Conservation (phyloP, 2,329 filamentous ascomycete genomes). For the Fusarium dlaminii region DNA sequence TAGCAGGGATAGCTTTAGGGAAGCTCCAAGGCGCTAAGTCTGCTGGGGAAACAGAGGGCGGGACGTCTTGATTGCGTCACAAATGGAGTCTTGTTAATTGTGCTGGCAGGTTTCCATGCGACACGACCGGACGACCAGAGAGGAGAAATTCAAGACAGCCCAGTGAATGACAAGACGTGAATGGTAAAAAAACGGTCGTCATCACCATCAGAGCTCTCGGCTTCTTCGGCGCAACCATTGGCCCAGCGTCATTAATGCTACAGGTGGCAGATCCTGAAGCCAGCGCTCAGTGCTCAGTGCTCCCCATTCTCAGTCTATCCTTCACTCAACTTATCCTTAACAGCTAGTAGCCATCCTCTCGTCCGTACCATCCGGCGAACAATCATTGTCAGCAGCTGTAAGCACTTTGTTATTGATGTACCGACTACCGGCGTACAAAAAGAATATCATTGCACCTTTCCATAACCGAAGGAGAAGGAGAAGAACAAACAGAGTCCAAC, state of each 20-base stretch:
- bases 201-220: conserved; percentile 1
- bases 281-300: not conserved
- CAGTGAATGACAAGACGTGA: not conserved
- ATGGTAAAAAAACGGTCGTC: conserved; percentile 14
- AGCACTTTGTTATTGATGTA: conserved; percentile 35
- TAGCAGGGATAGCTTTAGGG: conserved; percentile 27
- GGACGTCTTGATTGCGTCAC: conserved; percentile 33
- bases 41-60: conserved; percentile 18
- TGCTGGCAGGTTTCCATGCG: conserved; percentile 10
- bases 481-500: not conserved
- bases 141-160: conserved; percentile 6
- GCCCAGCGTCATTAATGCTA: not conserved
- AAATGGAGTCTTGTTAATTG: conserved; percentile 26
- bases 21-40: conserved; percentile 28
- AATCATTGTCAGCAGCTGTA: conserved; percentile 10
- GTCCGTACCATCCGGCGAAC: not conserved
- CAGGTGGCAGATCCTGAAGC: not conserved
- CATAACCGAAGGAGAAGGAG: not conserved
- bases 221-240: conserved; percentile 13
- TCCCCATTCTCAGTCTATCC: conserved; percentile 1
- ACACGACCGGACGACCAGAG: not conserved
- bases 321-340: not conserved
- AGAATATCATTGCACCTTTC: not conserved
- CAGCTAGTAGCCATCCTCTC: not conserved
- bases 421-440: not conserved